Percentiles rank a stretch among this genome's conserved stretches.
phyloP scores from a whole-genome alignment of 495 filamentous ascomycete genomes.

The Penicillium diatomitis region DNA sequence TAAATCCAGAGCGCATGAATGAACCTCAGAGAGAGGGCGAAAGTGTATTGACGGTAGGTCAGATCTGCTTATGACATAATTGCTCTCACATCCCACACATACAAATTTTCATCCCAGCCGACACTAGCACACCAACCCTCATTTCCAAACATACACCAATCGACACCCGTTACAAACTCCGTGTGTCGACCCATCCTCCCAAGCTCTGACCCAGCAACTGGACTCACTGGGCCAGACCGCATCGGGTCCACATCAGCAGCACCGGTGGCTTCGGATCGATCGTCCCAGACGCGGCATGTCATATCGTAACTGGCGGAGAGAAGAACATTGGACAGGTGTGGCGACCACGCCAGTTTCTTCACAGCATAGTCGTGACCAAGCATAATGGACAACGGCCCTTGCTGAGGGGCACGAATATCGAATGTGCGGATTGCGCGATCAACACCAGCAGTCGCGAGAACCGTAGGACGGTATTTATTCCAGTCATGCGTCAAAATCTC shows the following conservation, averaged over 20 bases:
- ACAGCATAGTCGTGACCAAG: conserved; percentile 87
- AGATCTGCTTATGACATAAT: conserved; percentile 31
- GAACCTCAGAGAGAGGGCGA: no score
- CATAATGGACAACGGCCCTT: conserved; percentile 63
- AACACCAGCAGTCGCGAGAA: conserved; percentile 84
- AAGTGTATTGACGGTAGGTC: no score
- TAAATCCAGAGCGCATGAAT: no score
- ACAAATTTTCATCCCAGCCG: conserved; percentile 85
- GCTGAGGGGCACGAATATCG: conserved; percentile 65
- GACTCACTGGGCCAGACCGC: conserved; percentile 26
- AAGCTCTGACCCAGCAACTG: conserved; percentile 55
- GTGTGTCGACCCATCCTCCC: conserved; percentile 87
- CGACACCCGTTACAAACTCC: conserved; percentile 94
- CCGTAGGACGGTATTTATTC: conserved; percentile 88
- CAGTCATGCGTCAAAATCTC: conserved; percentile 94
- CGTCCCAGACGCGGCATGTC: conserved; percentile 89
- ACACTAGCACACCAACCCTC: conserved; percentile 93
- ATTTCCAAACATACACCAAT: conserved; percentile 93
- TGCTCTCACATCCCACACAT: conserved; percentile 79
- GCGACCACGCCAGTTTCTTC: conserved; percentile 76
- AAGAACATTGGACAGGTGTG: conserved; percentile 77
- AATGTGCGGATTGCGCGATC: conserved; percentile 80
- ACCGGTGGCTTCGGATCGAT: conserved; percentile 48
- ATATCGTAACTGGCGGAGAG: conserved; percentile 93
- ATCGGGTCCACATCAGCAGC: conserved; percentile 36